These are phyloP conservation scores for Chrysanthemum lavandulifolium DNA, from an alignment of 129 eudicot species.

Conservation along the genomic window DNA sequence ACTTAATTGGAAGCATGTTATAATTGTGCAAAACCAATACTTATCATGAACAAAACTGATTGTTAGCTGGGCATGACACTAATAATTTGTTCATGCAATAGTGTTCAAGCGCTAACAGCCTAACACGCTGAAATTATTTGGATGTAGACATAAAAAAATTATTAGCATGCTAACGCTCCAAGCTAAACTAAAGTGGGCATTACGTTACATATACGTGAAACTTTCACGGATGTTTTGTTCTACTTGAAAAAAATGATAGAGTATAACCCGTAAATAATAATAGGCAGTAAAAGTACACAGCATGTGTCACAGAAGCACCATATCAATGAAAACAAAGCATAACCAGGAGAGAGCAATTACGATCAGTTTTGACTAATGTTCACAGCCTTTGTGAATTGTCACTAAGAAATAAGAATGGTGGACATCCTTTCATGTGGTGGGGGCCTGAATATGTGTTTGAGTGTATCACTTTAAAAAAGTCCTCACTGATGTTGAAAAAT, in stretches of 20 bases:
- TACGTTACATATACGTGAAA: too few species aligned
- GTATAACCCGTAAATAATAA: too few species aligned
- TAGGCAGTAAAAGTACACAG: constrained; percentile 10
- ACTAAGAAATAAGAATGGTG: constrained; percentile 38
- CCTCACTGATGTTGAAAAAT: background rate
- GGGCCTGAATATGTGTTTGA: background rate
- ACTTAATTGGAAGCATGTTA: constrained; percentile 9
- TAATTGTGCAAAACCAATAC: background rate
- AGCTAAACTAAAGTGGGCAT: too few species aligned
- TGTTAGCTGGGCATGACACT: background rate
- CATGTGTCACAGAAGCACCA: constrained; percentile 12
- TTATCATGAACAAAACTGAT: background rate
- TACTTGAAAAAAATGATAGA: too few species aligned
- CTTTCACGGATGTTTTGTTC: too few species aligned
- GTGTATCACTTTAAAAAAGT: background rate
- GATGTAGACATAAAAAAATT: background rate
- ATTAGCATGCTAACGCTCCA: too few species aligned
- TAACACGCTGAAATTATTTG: background rate
- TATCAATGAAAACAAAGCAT: constrained; percentile 19
- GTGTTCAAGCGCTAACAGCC: background rate
- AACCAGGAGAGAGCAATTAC: constrained; percentile 36
- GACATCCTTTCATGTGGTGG: constrained; percentile 45
- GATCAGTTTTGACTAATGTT: constrained; percentile 65
- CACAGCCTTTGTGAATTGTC: constrained; percentile 65
- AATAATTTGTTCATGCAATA: background rate